phyloP scores from a whole-genome alignment of 2,329 filamentous ascomycete species.

The Thermothelomyces thermophilus region DNA sequence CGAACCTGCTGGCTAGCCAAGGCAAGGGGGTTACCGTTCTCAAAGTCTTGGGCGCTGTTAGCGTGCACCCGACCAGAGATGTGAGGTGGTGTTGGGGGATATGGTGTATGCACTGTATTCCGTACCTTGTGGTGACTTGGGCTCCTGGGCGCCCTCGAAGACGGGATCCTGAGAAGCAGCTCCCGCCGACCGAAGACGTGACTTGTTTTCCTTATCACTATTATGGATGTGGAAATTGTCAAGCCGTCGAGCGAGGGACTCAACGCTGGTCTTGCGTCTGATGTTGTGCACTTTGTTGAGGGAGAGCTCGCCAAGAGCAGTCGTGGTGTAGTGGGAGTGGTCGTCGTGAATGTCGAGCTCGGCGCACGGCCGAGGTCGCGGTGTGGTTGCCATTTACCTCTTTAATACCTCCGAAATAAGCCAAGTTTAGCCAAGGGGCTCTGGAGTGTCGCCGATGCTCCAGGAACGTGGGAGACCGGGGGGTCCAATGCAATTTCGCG shows the following conservation, averaged over 20 bases:
- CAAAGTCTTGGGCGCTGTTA: slow-evolving; percentile 4
- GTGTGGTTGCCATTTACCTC: slow-evolving; percentile 20
- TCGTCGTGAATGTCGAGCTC: slow-evolving; percentile 23
- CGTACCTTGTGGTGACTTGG: slow-evolving; percentile 11
- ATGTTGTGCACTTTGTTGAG: slow-evolving; percentile 28
- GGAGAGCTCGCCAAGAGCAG: slow-evolving; percentile 27
- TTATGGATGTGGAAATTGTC: slow-evolving; percentile 30
- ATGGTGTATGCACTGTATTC: too few species aligned
- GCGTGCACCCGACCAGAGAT: not conserved
- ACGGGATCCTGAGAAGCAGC: not conserved
- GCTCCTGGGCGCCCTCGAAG: not conserved
- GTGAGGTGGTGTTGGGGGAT: not conserved
- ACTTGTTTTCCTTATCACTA: slow-evolving; percentile 22
- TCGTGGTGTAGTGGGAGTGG: not conserved
- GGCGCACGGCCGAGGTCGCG: slow-evolving; percentile 15
- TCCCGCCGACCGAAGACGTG: slow-evolving; percentile 3
- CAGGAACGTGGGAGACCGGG: slow-evolving; percentile 13
- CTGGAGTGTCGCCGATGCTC: slow-evolving; percentile 6
- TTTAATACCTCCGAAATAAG: slow-evolving; percentile 16
- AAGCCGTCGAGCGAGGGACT: slow-evolving; percentile 30
- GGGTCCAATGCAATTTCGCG: slow-evolving; percentile 28
- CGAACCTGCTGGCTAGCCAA: slow-evolving; percentile 23
- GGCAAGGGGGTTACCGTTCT: slow-evolving; percentile 24
- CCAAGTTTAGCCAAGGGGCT: slow-evolving; percentile 16
- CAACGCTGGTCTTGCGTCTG: slow-evolving; percentile 23